Conservation (phyloP, 2,329 filamentous ascomycete genomes). For the Ophiostoma tasmaniense region DNA sequence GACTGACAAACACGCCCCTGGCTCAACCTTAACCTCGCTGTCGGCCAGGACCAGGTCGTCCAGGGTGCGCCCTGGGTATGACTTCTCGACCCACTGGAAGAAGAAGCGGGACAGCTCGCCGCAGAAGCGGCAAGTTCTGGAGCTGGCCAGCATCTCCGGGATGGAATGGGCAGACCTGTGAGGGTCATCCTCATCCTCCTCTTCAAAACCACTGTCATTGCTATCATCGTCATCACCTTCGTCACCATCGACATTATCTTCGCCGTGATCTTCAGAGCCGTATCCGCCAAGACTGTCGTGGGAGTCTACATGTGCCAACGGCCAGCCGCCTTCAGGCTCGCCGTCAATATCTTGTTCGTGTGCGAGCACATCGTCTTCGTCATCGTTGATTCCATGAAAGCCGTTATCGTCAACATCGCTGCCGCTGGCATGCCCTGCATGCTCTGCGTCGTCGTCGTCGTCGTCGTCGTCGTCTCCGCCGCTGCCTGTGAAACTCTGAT, state of each 20-base stretch:
- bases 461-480: not conserved
- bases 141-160: conserved; percentile 1
- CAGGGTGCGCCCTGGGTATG: not conserved
- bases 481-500: not conserved
- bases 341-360: not conserved
- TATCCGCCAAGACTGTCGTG: not conserved
- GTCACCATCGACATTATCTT: not conserved
- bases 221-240: not conserved
- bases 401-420: not conserved
- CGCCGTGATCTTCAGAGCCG: not conserved
- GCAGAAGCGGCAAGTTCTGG: not conserved
- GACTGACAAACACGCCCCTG: not conserved
- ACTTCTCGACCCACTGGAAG: not conserved
- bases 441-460: not conserved
- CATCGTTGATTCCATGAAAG: not conserved
- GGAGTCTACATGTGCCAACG: not conserved
- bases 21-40: not conserved
- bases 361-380: not conserved
- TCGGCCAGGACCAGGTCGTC: not conserved
- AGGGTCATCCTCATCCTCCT: not conserved
- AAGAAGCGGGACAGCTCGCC: conserved; percentile 3
- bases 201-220: not conserved
- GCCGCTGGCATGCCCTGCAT: not conserved
- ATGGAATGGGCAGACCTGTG: not conserved
- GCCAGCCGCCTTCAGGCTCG: not conserved